Conservation (phyloP, 495 filamentous ascomycete genomes). For the Darksidea phi region DNA sequence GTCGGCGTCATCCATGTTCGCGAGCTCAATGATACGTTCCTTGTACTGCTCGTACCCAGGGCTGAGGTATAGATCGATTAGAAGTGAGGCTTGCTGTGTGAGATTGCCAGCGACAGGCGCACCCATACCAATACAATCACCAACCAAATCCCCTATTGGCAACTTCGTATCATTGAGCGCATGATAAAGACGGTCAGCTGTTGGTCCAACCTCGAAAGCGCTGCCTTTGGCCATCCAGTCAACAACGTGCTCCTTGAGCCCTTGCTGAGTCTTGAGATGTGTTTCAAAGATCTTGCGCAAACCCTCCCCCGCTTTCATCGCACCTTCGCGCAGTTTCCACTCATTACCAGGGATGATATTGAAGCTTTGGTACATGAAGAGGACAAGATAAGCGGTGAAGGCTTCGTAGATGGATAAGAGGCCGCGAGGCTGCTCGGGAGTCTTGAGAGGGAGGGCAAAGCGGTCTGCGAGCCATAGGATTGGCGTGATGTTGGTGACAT, state of each 20-base stretch:
- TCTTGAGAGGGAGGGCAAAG: conserved; percentile 39
- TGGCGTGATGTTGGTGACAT: conserved; percentile 43
- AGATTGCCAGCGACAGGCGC: conserved; percentile 37
- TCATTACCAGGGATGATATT: conserved; percentile 39
- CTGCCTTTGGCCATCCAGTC: conserved; percentile 36
- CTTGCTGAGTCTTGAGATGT: conserved; percentile 44
- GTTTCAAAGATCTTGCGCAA: conserved; percentile 42
- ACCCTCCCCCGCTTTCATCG: conserved; percentile 30
- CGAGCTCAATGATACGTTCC: conserved; percentile 38
- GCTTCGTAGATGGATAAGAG: conserved; percentile 29
- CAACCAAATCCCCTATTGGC: conserved; percentile 32
- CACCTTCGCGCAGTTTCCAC: conserved; percentile 39
- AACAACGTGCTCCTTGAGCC: conserved; percentile 29
- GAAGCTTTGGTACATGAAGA: conserved; percentile 40
- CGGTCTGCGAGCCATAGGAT: conserved; percentile 39
- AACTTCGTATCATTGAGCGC: conserved; percentile 27
- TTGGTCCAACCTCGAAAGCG: conserved; percentile 45
- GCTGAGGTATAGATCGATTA: conserved; percentile 38
- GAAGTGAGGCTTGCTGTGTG: conserved; percentile 37
- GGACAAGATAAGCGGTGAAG: conserved; percentile 32
- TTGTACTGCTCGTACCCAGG: conserved; percentile 38
- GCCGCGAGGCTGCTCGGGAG: conserved; percentile 28
- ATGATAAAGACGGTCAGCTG: conserved; percentile 43
- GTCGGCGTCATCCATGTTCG: conserved; percentile 25
- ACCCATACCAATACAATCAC: conserved; percentile 38